A percentile compares a stretch with the other conserved stretches of the same genome.
Conservation (phyloP, 192 early-diverging fungal genomes). For the Gryganskiella cystojenkinii region DNA sequence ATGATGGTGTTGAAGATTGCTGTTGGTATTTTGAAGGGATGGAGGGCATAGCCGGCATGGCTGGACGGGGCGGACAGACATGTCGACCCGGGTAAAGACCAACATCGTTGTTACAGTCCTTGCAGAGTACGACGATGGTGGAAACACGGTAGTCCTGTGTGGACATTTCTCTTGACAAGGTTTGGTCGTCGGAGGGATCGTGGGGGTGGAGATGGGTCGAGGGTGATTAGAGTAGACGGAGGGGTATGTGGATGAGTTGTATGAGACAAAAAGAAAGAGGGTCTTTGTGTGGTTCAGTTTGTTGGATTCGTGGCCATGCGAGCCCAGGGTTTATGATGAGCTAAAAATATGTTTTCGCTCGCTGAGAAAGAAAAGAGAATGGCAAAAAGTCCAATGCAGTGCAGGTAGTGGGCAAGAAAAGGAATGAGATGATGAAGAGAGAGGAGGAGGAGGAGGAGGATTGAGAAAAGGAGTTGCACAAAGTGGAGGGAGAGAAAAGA, state of each 20-base stretch:
- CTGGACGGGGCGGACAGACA: constrained; percentile 49
- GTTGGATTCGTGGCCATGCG: no score
- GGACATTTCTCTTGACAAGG: constrained; percentile 7
- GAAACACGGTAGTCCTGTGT: constrained; percentile 69
- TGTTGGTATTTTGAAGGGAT: constrained; percentile 46
- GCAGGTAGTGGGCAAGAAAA: neutral
- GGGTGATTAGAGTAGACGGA: no score
- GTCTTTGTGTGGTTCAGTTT: no score
- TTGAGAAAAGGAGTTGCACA: neutral
- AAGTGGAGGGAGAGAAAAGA: neutral
- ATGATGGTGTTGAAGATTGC: constrained; percentile 12
- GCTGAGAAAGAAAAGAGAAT: no score
- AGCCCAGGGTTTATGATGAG: no score
- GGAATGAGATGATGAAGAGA: neutral
- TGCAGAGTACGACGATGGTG: constrained; percentile 65
- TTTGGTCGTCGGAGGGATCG: no score
- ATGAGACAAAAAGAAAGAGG: no score
- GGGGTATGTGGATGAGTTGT: no score
- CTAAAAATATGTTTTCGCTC: no score
- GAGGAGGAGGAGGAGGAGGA: neutral
- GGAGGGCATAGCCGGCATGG: constrained; percentile 44
- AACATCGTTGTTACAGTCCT: constrained; percentile 70
- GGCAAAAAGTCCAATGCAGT: no score
- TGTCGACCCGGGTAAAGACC: constrained; percentile 69
- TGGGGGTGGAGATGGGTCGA: no score